Base-by-base conservation (phyloP, 768 basidiomycete genomes). In the Boletus rufocinnamomeus region DNA sequence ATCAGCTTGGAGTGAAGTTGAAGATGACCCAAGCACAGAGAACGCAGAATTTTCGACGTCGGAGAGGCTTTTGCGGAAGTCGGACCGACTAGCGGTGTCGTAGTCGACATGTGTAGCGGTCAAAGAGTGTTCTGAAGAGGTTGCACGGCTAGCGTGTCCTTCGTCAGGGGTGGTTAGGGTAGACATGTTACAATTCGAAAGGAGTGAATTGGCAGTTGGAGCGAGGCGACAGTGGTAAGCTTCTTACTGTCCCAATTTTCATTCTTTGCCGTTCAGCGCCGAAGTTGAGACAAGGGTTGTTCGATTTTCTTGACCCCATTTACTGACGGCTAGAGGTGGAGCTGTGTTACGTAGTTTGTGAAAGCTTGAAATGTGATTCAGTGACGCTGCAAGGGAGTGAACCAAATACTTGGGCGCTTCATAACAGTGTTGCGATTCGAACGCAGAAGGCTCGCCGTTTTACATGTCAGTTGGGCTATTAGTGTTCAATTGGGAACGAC, bases 141-240 rank as follows among this genome's bases (percentile, higher is more conserved):
- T 59, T 44, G 53, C 57, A 61, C 59, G 59, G 45, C 57, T 57
- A 16, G 62, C 50, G 35, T 64, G 54, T 2, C 35, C 11, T 10
- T 54, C 54, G 6, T 55, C 35, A 55, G 59, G 61, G 48, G 47
- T 59, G 8, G 48, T 53, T 28, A 66, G 58, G 13, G 59, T 52
- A 51, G 63, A 52, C 66, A 62, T 64, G 40, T 50, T 59, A 57
- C 50, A 55, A 46, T 8, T 53, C 19, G 28, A 59, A 64, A 67
- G 40, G 56, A 64, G 43, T 49, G 63, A 34, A 49, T 50, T 40
- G 41, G 57, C 57, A 64, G 57, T 49, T 67, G 45, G 59, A 25
- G 45, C 50, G 25, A 37, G 50, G 27, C 2, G 48, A 56, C 32
- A 32, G 27, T 30, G 25, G 52, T 55, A 41, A 35, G 37, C 4